Conservation (phyloP, 352 stramenopile species). For the Phytophthora aleatoria region DNA sequence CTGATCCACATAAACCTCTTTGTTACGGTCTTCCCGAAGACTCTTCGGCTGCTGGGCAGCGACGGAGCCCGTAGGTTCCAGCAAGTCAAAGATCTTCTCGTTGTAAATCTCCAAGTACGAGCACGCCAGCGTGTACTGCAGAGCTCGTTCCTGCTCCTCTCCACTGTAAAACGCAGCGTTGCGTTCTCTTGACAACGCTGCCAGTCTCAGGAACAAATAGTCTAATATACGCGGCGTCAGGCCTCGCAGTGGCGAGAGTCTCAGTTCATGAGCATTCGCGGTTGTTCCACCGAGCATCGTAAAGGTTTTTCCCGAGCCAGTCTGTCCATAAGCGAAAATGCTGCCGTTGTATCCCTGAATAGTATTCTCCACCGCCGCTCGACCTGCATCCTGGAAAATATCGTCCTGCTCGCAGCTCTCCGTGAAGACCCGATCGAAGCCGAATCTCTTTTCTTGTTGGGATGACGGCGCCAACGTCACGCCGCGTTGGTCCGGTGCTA, state of each 20-base stretch:
- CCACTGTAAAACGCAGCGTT: constrained; percentile 38
- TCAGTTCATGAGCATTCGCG: constrained; percentile 46
- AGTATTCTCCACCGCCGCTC: constrained; percentile 80
- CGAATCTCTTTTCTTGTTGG: constrained; percentile 81
- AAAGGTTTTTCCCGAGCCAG: constrained; percentile 88
- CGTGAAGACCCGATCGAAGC: constrained; percentile 85
- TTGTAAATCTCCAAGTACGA: constrained; percentile 94
- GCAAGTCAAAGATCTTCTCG: constrained; percentile 88
- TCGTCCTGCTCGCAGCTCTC: constrained; percentile 76
- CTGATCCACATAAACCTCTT: constrained; percentile 83
- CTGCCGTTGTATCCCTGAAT: constrained; percentile 89
- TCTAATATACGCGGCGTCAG: constrained; percentile 87
- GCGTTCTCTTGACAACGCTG: constrained; percentile 48
- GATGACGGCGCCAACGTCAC: constrained; percentile 63
- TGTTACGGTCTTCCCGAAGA: constrained; percentile 77
- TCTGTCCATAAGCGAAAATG: constrained; percentile 92
- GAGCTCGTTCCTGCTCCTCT: constrained; percentile 35
- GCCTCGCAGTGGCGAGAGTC: constrained; percentile 58
- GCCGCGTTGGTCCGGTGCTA: constrained; percentile 59
- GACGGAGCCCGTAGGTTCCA: constrained; percentile 60
- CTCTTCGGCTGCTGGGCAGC: constrained; percentile 62
- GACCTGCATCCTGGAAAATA: constrained; percentile 78
- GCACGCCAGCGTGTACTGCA: constrained; percentile 71
- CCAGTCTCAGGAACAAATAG: constrained; percentile 73
- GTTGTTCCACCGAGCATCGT: constrained; percentile 77